Conservation (phyloP, 371 early-diverging fungal species). For the Enterocytospora artemiae region DNA sequence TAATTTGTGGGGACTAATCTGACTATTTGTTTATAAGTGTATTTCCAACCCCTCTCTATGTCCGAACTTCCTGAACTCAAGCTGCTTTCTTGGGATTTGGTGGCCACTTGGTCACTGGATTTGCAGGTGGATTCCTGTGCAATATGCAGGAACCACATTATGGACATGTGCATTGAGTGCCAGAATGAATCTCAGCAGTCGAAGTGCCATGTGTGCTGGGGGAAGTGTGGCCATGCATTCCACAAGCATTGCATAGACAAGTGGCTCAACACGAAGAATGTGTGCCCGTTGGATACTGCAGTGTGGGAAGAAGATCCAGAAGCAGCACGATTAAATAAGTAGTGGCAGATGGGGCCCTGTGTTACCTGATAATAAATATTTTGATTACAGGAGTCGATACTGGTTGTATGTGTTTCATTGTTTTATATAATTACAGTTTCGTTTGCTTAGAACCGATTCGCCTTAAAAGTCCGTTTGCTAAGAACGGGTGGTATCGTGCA, state of each 20-base stretch:
- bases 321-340: neutral
- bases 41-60: no score
- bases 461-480: no score
- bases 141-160: slow-evolving; percentile 97
- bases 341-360: neutral
- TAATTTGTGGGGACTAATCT: no score
- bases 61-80: slow-evolving; percentile 47
- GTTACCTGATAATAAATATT: neutral
- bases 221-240: slow-evolving; percentile 96
- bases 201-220: slow-evolving; percentile 95
- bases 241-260: slow-evolving; percentile 95
- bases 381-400: neutral
- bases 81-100: slow-evolving; percentile 48
- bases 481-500: neutral
- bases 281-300: slow-evolving; percentile 95
- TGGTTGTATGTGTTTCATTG: no score
- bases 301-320: slow-evolving; percentile 65
- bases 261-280: slow-evolving; percentile 91
- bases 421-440: no score
- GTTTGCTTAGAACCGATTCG: no score
- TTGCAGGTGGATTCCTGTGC: slow-evolving; percentile 96
- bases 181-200: slow-evolving; percentile 66
- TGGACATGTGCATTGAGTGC: slow-evolving; percentile 81
- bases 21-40: no score
- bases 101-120: slow-evolving; percentile 62